Conservation (phyloP, 1,139 yeast species). For the Blastobotrys ciferrii region DNA sequence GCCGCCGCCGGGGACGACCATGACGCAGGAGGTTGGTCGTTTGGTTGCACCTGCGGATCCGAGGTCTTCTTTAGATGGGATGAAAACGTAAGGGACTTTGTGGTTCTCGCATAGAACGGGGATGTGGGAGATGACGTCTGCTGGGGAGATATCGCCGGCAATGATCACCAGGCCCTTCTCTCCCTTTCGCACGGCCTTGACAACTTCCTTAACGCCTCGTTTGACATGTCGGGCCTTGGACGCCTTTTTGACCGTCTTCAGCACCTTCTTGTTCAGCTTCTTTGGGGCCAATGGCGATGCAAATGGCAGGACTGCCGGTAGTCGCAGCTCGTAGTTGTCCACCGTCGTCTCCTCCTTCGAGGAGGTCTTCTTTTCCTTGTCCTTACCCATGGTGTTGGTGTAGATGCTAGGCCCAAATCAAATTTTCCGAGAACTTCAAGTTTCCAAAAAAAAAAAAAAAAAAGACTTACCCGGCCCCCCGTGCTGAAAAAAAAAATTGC, state of each 20-base stretch:
- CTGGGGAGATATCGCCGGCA: slow-evolving; percentile 98
- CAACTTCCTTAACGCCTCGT: slow-evolving; percentile 98
- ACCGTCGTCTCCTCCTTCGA: slow-evolving; percentile 36
- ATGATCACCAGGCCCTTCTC: slow-evolving; percentile 94
- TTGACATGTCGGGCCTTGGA: slow-evolving; percentile 97
- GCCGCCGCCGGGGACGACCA: slow-evolving; percentile 96
- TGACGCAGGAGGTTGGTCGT: slow-evolving; percentile 97
- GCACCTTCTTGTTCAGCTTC: slow-evolving; percentile 90
- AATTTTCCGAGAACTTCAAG: no score
- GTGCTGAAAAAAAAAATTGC: not conserved
- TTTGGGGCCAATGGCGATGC: slow-evolving; percentile 96
- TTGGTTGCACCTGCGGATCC: slow-evolving; percentile 99
- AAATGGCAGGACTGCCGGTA: slow-evolving; percentile 88
- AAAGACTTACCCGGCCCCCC: slow-evolving; percentile 1
- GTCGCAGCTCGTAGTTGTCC: slow-evolving; percentile 88
- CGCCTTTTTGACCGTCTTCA: slow-evolving; percentile 95
- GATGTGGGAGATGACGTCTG: slow-evolving; percentile 94
- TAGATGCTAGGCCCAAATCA: slow-evolving; percentile 4
- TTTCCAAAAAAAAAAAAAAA: slow-evolving; percentile 5
- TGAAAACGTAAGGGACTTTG: slow-evolving; percentile 84
- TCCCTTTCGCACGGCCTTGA: slow-evolving; percentile 95
- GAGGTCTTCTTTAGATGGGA: slow-evolving; percentile 95
- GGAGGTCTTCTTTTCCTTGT: slow-evolving; percentile 27
- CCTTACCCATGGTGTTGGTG: slow-evolving; percentile 32
- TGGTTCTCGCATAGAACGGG: slow-evolving; percentile 97